Conservation (phyloP, 129 eudicot species). For the Flaveria brownii region DNA sequence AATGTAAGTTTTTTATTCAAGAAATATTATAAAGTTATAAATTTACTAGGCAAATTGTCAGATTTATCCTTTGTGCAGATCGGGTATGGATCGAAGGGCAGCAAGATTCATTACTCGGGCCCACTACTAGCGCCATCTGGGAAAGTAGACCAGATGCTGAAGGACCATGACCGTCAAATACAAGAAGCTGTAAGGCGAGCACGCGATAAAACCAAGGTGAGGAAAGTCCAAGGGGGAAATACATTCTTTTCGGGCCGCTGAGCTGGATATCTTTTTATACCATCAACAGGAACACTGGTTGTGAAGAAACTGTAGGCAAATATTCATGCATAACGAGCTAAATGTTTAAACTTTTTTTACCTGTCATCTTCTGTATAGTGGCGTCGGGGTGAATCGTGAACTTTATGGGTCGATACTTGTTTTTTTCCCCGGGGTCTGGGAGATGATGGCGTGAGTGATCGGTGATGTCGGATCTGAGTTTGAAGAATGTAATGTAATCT, state of each 20-base stretch:
- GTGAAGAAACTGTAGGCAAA: conserved; percentile 26
- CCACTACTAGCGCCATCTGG: conserved; percentile 74
- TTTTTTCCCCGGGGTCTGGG: conserved; percentile 8
- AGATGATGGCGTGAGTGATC: conserved; percentile 19
- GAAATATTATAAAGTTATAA: neutral
- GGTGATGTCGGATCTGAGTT: conserved; percentile 7
- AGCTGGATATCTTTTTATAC: conserved; percentile 13
- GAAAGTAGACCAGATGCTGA: conserved; percentile 75
- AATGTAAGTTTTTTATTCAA: conserved; percentile 47
- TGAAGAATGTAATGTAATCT: conserved; percentile 20
- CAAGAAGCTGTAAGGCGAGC: conserved; percentile 92
- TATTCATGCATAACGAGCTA: conserved; percentile 29
- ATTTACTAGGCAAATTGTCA: neutral
- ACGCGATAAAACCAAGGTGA: conserved; percentile 69
- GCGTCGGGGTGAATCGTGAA: neutral
- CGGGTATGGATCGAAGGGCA: conserved; percentile 85
- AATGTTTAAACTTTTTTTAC: conserved; percentile 3
- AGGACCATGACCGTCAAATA: conserved; percentile 90
- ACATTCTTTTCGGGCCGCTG: conserved; percentile 73
- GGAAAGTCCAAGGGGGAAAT: conserved; percentile 59
- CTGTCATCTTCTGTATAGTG: conserved; percentile 34
- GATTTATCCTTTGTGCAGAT: conserved; percentile 44
- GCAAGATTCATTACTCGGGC: conserved; percentile 87
- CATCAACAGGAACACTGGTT: conserved; percentile 13
- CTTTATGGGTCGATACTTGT: conserved; percentile 7